Base-by-base conservation (phyloP, 176 grass and related monocot species). In the Aegilops longissima region DNA sequence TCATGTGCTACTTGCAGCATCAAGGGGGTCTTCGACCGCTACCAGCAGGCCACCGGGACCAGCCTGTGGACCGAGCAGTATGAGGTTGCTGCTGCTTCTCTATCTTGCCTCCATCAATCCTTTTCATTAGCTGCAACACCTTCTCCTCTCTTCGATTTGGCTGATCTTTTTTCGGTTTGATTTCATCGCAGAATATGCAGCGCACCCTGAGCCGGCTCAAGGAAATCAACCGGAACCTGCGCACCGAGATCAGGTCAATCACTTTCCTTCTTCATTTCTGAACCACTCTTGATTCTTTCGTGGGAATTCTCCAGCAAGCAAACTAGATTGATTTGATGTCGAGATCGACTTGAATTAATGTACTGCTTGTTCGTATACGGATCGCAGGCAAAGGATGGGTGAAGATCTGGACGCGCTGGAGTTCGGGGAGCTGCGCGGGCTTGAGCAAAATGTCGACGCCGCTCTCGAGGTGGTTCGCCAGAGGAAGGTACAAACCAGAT, bases 41-140 rank as follows among this genome's bases (percentile, higher is more conserved):
- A 96, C 89, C 97, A 99, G 87, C 92, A 94, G 38, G 85, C 84
- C 29, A 77, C 79, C 45, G 89, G 89, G 21, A 86, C 83, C 73
- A 89, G 95, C 92, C 82, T 99, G 9, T 99, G 97, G 97, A 81
- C 29, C 71, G 86, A 95, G 79, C 97, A 99, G 79, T 96, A 99
- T 63, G 94, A 99, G 90, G 97, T 52, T 52, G 16, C 14, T 93
- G 3, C 17, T 16, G 59, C 35, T 11, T 13, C 7, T 58, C 66
- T 73, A 61, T 18, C 1, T 30, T 21, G 2, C 17, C 25, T 75
- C 35, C 35, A 44, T 44, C 70, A 12, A 47, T 75, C 40, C 9
- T 74, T 51, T 51, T 75, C 23, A 30, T 18, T 75, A 18, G 3
- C 23, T 18, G 8, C 34, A 18, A 52, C 21, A 34, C 23, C 27